These are phyloP conservation scores for Acacia concinna DNA, from an alignment of 331 rosid species.

Conservation along the genomic window DNA sequence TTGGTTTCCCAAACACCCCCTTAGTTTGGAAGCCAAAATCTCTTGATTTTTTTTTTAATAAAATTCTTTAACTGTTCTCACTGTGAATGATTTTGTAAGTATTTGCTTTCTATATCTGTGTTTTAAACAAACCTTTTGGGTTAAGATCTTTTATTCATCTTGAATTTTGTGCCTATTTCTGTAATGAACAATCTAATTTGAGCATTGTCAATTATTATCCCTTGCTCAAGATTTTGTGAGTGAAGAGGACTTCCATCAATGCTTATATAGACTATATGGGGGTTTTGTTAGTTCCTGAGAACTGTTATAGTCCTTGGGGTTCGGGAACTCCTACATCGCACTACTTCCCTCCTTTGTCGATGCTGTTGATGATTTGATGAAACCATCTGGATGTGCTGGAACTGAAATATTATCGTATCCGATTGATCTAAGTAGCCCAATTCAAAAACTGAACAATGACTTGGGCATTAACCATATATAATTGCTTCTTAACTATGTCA, in stretches of 20 bases:
- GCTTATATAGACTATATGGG: conserved; percentile 37
- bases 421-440: background rate
- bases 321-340: conserved; percentile 43
- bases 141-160: background rate
- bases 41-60: too few species aligned
- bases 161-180: background rate
- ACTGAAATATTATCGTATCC: background rate
- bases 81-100: background rate
- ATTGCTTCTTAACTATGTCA: background rate
- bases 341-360: background rate
- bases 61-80: background rate
- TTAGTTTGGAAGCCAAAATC: background rate
- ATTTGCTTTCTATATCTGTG: background rate
- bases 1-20: too few species aligned
- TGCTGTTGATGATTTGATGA: background rate
- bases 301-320: conserved; percentile 45
- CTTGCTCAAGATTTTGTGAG: conserved; percentile 26
- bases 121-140: background rate
- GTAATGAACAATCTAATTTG: background rate
- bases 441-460: background rate
- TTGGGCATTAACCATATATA: too few species aligned
- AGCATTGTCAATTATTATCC: conserved; percentile 29
- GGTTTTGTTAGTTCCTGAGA: conserved; percentile 38
- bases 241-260: conserved; percentile 34
- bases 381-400: background rate